Evolutionary conservation across 805 yeast species (phyloP).

Genomic region (Candida vaughaniae): DNA sequence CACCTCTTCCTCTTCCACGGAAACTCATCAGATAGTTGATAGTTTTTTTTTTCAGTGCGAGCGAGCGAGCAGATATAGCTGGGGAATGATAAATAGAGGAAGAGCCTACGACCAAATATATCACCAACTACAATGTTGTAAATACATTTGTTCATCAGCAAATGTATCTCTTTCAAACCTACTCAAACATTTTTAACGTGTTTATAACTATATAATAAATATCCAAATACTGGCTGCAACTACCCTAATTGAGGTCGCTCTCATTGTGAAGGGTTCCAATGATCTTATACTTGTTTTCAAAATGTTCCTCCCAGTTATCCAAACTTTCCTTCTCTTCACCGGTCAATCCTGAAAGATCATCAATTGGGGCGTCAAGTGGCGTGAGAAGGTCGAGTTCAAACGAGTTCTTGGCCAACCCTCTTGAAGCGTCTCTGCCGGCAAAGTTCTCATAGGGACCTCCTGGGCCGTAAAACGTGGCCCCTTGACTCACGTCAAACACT

Average conservation of each 20-base stretch:
- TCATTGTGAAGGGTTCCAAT: slow-evolving; percentile 52
- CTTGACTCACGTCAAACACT: slow-evolving; percentile 79
- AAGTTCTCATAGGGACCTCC: slow-evolving; percentile 92
- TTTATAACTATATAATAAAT: too few species aligned
- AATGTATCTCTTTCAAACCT: too few species aligned
- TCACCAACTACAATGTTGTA: too few species aligned
- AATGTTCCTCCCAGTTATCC: slow-evolving; percentile 83
- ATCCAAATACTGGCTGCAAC: too few species aligned
- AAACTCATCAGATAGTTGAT: slow-evolving; percentile 40
- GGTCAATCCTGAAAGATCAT: slow-evolving; percentile 60
- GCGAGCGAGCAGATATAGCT: too few species aligned
- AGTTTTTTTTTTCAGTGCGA: too few species aligned
- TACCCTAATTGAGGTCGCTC: not conserved
- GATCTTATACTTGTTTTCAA: slow-evolving; percentile 74
- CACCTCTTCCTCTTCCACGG: slow-evolving; percentile 38
- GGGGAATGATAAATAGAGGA: too few species aligned
- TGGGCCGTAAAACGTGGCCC: slow-evolving; percentile 89
- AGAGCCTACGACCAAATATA: too few species aligned
- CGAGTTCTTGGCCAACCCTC: slow-evolving; percentile 87
- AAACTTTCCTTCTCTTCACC: slow-evolving; percentile 63
- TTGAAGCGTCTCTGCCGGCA: slow-evolving; percentile 94
- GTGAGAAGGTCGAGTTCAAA: slow-evolving; percentile 70
- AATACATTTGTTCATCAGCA: too few species aligned
- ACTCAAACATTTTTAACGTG: too few species aligned
- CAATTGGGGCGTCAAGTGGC: slow-evolving; percentile 75